Conservation (phyloP, 371 early-diverging fungal species). For the Phascolomyces articulosus region DNA sequence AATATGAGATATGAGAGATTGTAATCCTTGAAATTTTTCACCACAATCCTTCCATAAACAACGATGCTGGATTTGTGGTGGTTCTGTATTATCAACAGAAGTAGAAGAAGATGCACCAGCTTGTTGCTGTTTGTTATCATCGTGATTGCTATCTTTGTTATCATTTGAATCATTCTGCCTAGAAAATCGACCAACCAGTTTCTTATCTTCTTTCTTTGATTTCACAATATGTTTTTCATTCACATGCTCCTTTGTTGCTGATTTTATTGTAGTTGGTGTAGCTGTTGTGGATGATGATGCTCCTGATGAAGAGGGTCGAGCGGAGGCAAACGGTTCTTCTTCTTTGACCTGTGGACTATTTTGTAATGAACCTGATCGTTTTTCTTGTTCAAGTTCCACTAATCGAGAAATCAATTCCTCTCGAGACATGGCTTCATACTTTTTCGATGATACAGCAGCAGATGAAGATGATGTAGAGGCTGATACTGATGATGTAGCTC, state of each 20-base stretch:
- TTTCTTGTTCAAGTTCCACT: conserved; percentile 28
- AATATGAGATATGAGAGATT: conserved; percentile 57
- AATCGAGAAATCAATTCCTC: conserved; percentile 31
- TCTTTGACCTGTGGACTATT: conserved; percentile 5
- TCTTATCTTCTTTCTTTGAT: no score
- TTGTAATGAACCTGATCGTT: conserved; percentile 14
- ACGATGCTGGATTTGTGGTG: background rate
- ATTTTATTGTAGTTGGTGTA: no score
- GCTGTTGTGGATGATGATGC: background rate
- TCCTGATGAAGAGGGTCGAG: background rate
- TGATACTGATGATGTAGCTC: background rate
- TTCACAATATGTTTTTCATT: no score
- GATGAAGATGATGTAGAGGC: background rate
- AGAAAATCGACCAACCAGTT: no score
- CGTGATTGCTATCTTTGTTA: no score
- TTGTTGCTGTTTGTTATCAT: no score
- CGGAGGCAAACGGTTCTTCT: background rate
- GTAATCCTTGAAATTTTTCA: conserved; percentile 40
- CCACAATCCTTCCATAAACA: conserved; percentile 66
- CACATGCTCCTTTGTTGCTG: background rate
- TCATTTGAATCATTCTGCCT: no score
- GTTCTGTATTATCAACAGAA: background rate
- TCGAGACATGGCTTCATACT: conserved; percentile 24
- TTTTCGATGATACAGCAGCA: conserved; percentile 3
- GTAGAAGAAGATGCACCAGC: no score